These are phyloP conservation scores for Boletus pseudopeckii DNA, from an alignment of 768 basidiomycete species.

Conservation along the genomic window DNA sequence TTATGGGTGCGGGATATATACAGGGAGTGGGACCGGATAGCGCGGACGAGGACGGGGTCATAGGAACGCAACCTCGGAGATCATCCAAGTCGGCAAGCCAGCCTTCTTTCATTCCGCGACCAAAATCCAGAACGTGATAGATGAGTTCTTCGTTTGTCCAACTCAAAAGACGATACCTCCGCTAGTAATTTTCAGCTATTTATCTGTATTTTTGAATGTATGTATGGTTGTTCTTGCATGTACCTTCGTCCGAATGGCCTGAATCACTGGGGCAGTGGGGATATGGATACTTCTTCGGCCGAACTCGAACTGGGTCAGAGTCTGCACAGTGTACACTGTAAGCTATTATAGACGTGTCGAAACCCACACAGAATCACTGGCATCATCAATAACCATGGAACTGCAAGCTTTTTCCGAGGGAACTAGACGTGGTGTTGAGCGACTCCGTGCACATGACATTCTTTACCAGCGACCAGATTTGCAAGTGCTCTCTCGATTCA, in stretches of 20 bases:
- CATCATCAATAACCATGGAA: conserved; percentile 3
- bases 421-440: conserved; percentile 35
- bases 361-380: not conserved
- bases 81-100: conserved; percentile 12
- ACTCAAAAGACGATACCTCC: conserved; percentile 7
- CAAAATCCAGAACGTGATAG: conserved; percentile 16
- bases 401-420: conserved; percentile 13
- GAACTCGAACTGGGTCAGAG: not conserved
- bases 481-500: conserved; percentile 38
- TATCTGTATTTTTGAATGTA: conserved; percentile 22
- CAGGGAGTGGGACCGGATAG: conserved; percentile 44
- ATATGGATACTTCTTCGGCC: not conserved
- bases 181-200: conserved; percentile 13
- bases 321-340: not conserved
- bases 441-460: conserved; percentile 32
- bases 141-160: not conserved
- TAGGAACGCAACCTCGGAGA: not conserved
- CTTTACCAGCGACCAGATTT: conserved; percentile 42
- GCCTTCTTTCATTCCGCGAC: conserved; percentile 25
- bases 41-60: conserved; percentile 9
- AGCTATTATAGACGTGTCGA: not conserved
- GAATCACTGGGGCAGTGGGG: not conserved
- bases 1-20: conserved; percentile 67
- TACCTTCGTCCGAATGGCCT: not conserved
- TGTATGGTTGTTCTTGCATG: conserved; percentile 7